These are phyloP conservation scores for Deinandra increscens DNA, from an alignment of 129 eudicot species.

Conservation along the genomic window DNA sequence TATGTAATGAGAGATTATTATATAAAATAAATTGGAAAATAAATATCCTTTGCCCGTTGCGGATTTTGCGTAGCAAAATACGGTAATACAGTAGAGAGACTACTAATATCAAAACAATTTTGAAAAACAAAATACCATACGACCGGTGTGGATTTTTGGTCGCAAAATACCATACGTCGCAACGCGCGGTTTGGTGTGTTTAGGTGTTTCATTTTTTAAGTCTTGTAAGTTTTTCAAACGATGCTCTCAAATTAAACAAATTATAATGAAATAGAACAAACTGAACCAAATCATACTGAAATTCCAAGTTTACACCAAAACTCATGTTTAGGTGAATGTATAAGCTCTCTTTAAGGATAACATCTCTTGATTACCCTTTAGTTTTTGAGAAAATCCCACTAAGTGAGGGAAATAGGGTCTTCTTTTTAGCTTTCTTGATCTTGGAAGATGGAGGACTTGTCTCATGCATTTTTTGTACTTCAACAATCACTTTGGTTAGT, in stretches of 20 bases:
- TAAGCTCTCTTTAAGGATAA: slow-evolving; percentile 8
- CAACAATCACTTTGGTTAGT: slow-evolving; percentile 38
- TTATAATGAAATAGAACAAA: neutral
- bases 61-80: no score
- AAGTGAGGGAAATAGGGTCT: slow-evolving; percentile 34
- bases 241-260: neutral
- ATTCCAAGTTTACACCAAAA: slow-evolving; percentile 6
- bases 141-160: no score
- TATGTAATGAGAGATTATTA: no score
- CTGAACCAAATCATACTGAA: neutral
- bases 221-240: neutral
- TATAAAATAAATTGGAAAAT: no score
- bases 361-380: slow-evolving; percentile 44
- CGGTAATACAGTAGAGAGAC: no score
- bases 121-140: no score
- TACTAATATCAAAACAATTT: no score
- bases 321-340: slow-evolving; percentile 20
- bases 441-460: slow-evolving; percentile 26
- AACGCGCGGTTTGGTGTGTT: neutral
- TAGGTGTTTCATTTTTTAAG: neutral
- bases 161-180: no score
- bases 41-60: no score
- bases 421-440: slow-evolving; percentile 51
- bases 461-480: slow-evolving; percentile 22
- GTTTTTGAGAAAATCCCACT: slow-evolving; percentile 65